Evolutionary conservation across 1,284 basidiomycete genomes (phyloP), one percentile per base, ranked within the genome.

Genomic region (Ganoderma leucocontextum): DNA sequence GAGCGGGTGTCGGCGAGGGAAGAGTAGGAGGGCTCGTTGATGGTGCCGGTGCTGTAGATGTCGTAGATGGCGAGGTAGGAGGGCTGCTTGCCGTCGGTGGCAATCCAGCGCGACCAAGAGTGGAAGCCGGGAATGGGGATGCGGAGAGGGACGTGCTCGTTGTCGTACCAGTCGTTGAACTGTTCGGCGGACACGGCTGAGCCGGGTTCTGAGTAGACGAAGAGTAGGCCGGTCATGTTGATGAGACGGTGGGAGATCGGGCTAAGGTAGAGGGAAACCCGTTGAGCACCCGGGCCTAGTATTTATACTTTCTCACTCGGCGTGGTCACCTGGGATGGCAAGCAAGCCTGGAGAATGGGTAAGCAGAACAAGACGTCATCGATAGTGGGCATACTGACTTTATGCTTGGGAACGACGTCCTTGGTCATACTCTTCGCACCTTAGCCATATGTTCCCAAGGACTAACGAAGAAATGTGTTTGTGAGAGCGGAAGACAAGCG

Each of bases 121-220:
- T 83, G 80, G 78, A 90, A 89, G 6, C 83, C 81, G 12, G 82
- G 79, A 15, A 87, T 80, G 69, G 85, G 81, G 63, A 89, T 78
- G 22, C 89, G 85, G 1, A 88, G 79, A 0, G 89, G 89, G 58
- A 90, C 83, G 75, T 90, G 89, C 76, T 90, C 89, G 72, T 87
- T 86, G 74, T 89, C 82, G 78, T 89, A 89, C 89, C 89, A 91
- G 74, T 88, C 85, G 41, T 75, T 66, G 71, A 68, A 80, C 62
- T 78, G 78, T 2, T 65, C 72, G 33, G 75, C 69, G 38, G 75
- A 36, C 55, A 79, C 75, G 25, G 55, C 62, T 1, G 73, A 22
- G n/a, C 78, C 79, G 4, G 76, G 77, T 25, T 79, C 78, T 33
- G 75, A 66, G 73, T 77, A 76, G 22, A 78, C 78, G 66, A 78